Percentiles rank a stretch among this genome's conserved stretches.
These are phyloP conservation scores for Periglandula ipomoeae DNA, from an alignment of 2,329 filamentous ascomycete species.

Conservation along the genomic window DNA sequence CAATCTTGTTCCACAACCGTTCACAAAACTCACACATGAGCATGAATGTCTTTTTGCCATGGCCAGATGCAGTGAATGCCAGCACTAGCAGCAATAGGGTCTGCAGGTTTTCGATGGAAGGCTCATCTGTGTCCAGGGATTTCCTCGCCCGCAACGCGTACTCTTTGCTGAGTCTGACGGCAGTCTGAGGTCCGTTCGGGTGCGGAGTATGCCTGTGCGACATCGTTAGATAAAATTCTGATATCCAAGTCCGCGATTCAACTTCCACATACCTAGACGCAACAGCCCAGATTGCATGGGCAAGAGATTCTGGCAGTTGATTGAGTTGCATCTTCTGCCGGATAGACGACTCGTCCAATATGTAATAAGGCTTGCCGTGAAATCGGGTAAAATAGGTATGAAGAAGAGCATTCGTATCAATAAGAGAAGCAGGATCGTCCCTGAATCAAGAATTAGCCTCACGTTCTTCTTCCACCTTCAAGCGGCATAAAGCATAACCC, in stretches of 20 bases:
- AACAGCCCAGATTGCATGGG: constrained; percentile 51
- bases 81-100: constrained; percentile 65
- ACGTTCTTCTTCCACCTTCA: background rate
- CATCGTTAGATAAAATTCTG: background rate
- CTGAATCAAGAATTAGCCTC: constrained; percentile 18
- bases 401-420: constrained; percentile 54
- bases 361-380: constrained; percentile 74
- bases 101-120: constrained; percentile 69
- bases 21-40: constrained; percentile 53
- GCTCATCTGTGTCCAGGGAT: constrained; percentile 70
- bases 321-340: constrained; percentile 62
- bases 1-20: too few relatives aligned
- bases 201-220: constrained; percentile 55
- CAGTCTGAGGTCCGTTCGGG: constrained; percentile 56
- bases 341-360: constrained; percentile 68
- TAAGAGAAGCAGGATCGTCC: constrained; percentile 34
- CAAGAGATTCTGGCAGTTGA: constrained; percentile 49
- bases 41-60: constrained; percentile 83
- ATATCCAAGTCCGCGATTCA: too few relatives aligned
- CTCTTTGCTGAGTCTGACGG: constrained; percentile 60
- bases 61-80: constrained; percentile 67
- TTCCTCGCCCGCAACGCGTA: constrained; percentile 60
- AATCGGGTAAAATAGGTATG: constrained; percentile 73
- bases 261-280: constrained; percentile 45
- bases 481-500: background rate